Base-by-base conservation (phyloP, 1,284 basidiomycete species). In the Schizophyllum commune region DNA sequence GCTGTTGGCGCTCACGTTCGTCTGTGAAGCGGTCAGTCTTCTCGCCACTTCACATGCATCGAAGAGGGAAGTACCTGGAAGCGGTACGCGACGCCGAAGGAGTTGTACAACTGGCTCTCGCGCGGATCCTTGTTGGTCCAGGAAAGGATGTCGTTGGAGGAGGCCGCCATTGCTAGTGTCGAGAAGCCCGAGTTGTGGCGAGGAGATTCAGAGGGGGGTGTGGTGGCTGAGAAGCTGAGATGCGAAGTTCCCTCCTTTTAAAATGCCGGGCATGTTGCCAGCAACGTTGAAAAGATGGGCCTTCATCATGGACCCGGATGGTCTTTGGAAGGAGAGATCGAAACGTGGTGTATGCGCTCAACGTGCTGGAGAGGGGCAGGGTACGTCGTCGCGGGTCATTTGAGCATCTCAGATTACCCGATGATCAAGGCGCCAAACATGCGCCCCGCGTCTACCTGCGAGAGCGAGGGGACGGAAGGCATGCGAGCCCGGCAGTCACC, bases 111-210 rank as follows among this genome's bases (percentile, higher is more conserved):
- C 63, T 83, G 78, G 67, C 91, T 92, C 72, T 91, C 85, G 59
- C 88, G 86, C 68, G 88, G 87, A 73, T 92, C 90, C 68, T 87
- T 84, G 74, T 87, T 90, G 56, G 91, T 92, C 90, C 90, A 92
- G 61, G 85, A 90, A 71, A 91, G 82, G 61, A 90, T 78, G 65
- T 91, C 89, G 73, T 86, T 84, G 62, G 82, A 77, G 63, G 80
- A 11, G 39, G 39, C 17, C 13, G 39, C 39, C 39, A 47, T 47
- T 13, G 17, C 39, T 47, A 17, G 39, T 47, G 39, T 17, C 17
- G 39, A 47, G 39, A 47, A 47, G 39, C 39, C 39, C 17, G 39
- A 17, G 39, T 13, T 47, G 39, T 47, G 39, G 39, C 13, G 39
- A 47, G 27, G 27, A 27, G 27, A 27, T 27, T 5, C 27, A 27